phyloP scores from a whole-genome alignment of 176 grass and related monocot genomes.

The Oryza longistaminata region DNA sequence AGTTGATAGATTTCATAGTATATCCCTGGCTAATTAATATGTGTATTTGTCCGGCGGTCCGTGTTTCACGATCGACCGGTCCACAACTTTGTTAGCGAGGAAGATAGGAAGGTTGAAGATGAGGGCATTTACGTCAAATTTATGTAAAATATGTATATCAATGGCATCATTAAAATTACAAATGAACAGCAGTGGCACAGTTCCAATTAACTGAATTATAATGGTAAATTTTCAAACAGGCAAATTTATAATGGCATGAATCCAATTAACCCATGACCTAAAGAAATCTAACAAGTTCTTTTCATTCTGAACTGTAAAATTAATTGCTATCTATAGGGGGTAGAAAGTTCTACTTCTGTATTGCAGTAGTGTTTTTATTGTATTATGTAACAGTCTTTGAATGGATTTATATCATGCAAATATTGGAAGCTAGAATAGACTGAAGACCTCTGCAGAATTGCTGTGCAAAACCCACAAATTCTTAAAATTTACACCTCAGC shows the following conservation, averaged over 20 bases:
- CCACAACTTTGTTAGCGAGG: too few species aligned
- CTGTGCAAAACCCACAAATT: neutral
- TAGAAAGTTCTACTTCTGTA: conserved; percentile 2
- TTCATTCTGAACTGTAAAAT: conserved; percentile 7
- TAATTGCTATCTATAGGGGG: neutral
- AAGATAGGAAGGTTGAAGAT: too few species aligned
- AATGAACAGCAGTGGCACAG: too few species aligned
- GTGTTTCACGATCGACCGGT: too few species aligned
- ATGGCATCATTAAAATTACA: too few species aligned
- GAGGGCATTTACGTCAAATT: too few species aligned
- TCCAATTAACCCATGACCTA: neutral
- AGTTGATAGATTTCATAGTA: neutral
- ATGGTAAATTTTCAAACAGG: too few species aligned
- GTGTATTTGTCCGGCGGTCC: too few species aligned
- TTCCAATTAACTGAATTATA: too few species aligned
- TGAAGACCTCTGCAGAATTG: neutral
- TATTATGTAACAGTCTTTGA: neutral
- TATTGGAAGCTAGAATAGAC: neutral
- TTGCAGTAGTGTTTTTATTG: conserved; percentile 7
- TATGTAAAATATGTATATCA: too few species aligned
- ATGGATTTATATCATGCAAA: neutral
- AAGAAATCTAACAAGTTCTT: conserved; percentile 10
- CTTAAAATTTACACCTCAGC: neutral
- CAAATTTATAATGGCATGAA: too few species aligned
- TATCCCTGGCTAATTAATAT: too few species aligned